Conservation (phyloP, 805 yeast species). For the Lachancea sp. region DNA sequence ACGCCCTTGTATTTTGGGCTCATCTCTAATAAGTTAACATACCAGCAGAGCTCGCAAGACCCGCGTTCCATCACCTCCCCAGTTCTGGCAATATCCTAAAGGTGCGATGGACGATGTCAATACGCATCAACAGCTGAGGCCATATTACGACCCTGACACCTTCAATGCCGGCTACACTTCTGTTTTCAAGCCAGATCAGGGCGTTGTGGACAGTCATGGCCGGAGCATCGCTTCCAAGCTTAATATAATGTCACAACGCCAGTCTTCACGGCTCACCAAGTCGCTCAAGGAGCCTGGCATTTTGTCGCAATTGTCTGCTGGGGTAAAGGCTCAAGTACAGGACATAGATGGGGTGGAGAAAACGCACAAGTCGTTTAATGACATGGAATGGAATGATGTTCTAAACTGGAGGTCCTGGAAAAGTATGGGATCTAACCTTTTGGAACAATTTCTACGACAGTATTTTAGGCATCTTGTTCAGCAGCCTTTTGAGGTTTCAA, state of each 20-base stretch:
- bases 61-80: neutral
- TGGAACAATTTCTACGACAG: conserved; percentile 56
- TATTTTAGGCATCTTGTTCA: conserved; percentile 63
- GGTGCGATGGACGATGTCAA: conserved; percentile 11
- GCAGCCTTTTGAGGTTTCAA: conserved; percentile 85
- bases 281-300: conserved; percentile 5
- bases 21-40: neutral
- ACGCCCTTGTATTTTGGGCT: no score
- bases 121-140: conserved; percentile 39
- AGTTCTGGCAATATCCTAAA: neutral
- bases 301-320: conserved; percentile 8
- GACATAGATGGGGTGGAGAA: conserved; percentile 6
- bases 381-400: conserved; percentile 60
- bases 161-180: conserved; percentile 62
- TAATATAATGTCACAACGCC: conserved; percentile 27
- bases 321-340: conserved; percentile 5
- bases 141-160: conserved; percentile 63
- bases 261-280: conserved; percentile 9
- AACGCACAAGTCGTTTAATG: conserved; percentile 23
- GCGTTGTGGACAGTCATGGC: conserved; percentile 47
- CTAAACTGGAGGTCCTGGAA: conserved; percentile 52
- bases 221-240: conserved; percentile 35
- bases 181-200: conserved; percentile 53
- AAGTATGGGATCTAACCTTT: conserved; percentile 50
- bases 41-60: neutral